These are phyloP conservation scores for Oldenlandia corymbosa DNA, from an alignment of 257 asterid species.

Conservation along the genomic window DNA sequence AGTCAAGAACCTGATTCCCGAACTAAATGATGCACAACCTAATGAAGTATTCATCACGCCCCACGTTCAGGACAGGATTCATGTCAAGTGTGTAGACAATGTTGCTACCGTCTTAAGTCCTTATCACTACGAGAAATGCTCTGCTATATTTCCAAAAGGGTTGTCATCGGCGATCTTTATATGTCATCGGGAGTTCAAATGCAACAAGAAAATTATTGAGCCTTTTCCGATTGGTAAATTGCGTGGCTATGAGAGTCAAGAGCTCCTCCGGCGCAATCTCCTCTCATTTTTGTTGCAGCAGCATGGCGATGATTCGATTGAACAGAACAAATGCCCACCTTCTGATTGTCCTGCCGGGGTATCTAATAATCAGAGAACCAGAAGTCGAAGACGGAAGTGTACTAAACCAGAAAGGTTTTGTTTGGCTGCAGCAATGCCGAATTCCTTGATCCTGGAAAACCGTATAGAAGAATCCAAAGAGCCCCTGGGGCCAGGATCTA, in stretches of 20 bases:
- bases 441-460: conserved; percentile 7
- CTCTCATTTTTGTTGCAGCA: conserved; percentile 20
- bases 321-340: conserved; percentile 16
- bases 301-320: conserved; percentile 3
- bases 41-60: conserved; percentile 52
- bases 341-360: conserved; percentile 5
- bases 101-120: conserved; percentile 45
- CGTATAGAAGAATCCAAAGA: conserved; percentile 19
- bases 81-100: conserved; percentile 32
- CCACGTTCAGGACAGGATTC: conserved; percentile 27
- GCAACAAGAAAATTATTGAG: conserved; percentile 21
- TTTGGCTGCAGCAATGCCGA: neutral
- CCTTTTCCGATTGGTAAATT: conserved; percentile 31
- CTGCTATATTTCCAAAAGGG: conserved; percentile 20
- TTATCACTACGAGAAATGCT: conserved; percentile 35
- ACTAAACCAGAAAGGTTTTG: neutral
- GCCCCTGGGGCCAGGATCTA: conserved; percentile 7
- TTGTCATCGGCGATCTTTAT: conserved; percentile 25
- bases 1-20: conserved; percentile 28
- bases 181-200: conserved; percentile 39
- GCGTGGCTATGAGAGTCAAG: conserved; percentile 49
- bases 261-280: conserved; percentile 20
- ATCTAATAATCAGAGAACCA: conserved; percentile 14
- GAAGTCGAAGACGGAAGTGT: conserved; percentile 5
- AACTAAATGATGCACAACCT: conserved; percentile 24